Conservation (phyloP, 108 stramenopile species). For the Nitzschia inconspicua region DNA sequence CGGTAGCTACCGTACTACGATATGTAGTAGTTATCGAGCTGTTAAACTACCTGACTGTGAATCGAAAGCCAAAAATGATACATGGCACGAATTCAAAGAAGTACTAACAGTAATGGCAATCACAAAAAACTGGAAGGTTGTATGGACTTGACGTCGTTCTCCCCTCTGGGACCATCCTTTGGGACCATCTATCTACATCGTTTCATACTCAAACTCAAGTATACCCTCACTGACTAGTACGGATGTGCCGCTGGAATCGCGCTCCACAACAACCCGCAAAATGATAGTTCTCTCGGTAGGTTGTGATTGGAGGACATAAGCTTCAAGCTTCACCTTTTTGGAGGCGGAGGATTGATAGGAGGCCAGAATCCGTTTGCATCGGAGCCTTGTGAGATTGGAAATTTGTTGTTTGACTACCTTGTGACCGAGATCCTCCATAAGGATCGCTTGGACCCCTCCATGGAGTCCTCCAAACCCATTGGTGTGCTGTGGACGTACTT, state of each 20-base stretch:
- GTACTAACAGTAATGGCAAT: too few species aligned
- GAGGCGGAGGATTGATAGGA: conserved; percentile 14
- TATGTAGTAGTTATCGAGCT: too few species aligned
- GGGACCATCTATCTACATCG: too few species aligned
- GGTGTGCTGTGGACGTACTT: not conserved
- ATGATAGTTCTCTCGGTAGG: not conserved
- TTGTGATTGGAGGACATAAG: not conserved
- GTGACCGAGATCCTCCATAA: not conserved
- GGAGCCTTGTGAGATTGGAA: not conserved
- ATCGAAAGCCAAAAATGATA: too few species aligned
- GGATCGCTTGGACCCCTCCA: conserved; percentile 8
- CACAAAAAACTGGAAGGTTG: too few species aligned
- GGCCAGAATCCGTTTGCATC: conserved; percentile 2
- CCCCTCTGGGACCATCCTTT: too few species aligned
- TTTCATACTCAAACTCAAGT: not conserved
- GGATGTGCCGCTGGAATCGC: not conserved
- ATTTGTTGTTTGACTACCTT: not conserved
- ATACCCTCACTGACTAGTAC: not conserved
- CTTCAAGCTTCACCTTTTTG: not conserved
- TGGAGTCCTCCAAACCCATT: conserved; percentile 12
- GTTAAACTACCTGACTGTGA: too few species aligned
- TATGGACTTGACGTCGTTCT: too few species aligned
- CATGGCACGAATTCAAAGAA: too few species aligned
- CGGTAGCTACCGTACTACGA: too few species aligned
- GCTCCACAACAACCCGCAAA: not conserved